A percentile compares a stretch with the other conserved stretches of the same genome.
phyloP scores from a whole-genome alignment of 768 basidiomycete species.

The Lanmaoa rubissima region DNA sequence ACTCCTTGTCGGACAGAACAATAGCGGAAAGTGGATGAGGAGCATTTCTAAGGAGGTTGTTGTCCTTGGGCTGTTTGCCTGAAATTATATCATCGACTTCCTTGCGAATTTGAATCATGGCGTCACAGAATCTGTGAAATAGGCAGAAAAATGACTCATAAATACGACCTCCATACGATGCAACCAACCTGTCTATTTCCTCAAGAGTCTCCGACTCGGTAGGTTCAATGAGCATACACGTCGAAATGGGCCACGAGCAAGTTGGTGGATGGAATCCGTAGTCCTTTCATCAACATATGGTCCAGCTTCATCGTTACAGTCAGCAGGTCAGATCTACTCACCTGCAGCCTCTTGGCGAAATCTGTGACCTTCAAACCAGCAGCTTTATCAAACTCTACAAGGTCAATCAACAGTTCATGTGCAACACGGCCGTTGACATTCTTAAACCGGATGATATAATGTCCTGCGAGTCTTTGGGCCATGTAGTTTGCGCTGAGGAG shows the following conservation, averaged over 20 bases:
- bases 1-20: slow-evolving; percentile 68
- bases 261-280: slow-evolving; percentile 97
- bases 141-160: not conserved
- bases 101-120: slow-evolving; percentile 93
- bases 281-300: slow-evolving; percentile 45
- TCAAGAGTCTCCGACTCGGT: slow-evolving; percentile 94
- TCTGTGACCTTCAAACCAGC: slow-evolving; percentile 92
- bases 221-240: slow-evolving; percentile 97
- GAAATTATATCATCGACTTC: slow-evolving; percentile 86
- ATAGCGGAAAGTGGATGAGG: slow-evolving; percentile 86
- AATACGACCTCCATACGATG: not conserved
- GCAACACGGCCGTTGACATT: slow-evolving; percentile 92
- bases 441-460: slow-evolving; percentile 87
- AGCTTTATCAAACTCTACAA: slow-evolving; percentile 90
- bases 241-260: slow-evolving; percentile 96
- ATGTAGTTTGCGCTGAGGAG: slow-evolving; percentile 98
- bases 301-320: not conserved
- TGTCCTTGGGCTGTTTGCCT: slow-evolving; percentile 86
- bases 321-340: slow-evolving; percentile 25
- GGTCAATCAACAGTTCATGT: slow-evolving; percentile 92
- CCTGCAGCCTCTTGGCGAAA: slow-evolving; percentile 95
- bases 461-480: slow-evolving; percentile 77
- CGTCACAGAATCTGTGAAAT: slow-evolving; percentile 82
- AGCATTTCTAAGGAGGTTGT: slow-evolving; percentile 91
- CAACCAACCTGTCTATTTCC: slow-evolving; percentile 76